Percentiles rank a stretch among this genome's conserved stretches.
Evolutionary conservation across 2,329 filamentous ascomycete genomes (phyloP).

Genomic region (Talaromyces piceae): DNA sequence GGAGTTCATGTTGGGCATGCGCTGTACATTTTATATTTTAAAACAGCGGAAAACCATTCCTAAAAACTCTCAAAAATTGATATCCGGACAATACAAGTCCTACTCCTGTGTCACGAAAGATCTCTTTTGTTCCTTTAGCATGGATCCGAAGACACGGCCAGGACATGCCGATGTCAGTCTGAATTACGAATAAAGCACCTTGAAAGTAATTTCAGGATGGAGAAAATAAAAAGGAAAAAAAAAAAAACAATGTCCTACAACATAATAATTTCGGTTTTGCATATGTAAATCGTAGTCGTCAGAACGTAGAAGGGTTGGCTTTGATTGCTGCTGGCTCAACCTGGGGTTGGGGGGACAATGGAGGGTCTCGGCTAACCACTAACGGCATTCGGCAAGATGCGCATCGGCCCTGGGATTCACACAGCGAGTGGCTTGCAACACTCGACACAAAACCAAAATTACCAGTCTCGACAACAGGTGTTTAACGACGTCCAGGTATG

Average conservation of each 20-base stretch:
- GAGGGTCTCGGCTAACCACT: constrained; percentile 29
- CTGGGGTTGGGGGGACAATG: constrained; percentile 9
- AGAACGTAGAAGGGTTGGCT: not conserved
- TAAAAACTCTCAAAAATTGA: constrained; percentile 28
- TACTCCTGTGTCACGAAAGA: constrained; percentile 14
- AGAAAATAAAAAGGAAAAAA: too few relatives aligned
- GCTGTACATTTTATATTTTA: constrained; percentile 32
- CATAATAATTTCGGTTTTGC: too few relatives aligned
- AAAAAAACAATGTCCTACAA: constrained; percentile 9
- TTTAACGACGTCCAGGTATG: constrained; percentile 30
- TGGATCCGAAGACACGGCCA: constrained; percentile 13
- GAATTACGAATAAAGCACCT: constrained; percentile 14
- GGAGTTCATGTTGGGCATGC: constrained; percentile 25
- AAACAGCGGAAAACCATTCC: constrained; percentile 33
- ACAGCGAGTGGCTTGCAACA: constrained; percentile 32
- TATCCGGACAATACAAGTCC: constrained; percentile 27
- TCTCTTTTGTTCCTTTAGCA: constrained; percentile 11
- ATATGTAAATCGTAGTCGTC: not conserved
- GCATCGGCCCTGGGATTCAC: constrained; percentile 23
- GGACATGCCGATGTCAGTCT: constrained; percentile 12
- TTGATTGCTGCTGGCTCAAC: not conserved
- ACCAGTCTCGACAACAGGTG: constrained; percentile 28
- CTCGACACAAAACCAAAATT: constrained; percentile 30
- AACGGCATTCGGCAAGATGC: constrained; percentile 34
- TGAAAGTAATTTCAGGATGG: constrained; percentile 13